These are phyloP conservation scores for Entomophthora muscae DNA, from an alignment of 371 early-diverging fungal genomes.

Conservation along the genomic window DNA sequence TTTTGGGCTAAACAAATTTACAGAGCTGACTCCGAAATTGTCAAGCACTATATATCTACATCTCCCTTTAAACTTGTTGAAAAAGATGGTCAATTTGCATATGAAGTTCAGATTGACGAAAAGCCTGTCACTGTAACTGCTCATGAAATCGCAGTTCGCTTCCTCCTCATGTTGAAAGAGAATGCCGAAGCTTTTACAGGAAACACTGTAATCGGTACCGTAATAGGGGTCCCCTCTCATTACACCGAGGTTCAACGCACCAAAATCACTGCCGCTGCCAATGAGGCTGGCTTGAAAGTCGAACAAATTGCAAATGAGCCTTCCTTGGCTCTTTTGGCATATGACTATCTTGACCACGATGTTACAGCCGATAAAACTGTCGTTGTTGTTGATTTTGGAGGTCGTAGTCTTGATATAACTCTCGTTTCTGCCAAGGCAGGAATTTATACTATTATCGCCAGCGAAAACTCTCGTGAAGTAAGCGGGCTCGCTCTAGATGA, in stretches of 20 bases:
- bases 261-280: constrained; percentile 63
- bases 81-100: constrained; percentile 50
- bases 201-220: constrained; percentile 59
- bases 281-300: constrained; percentile 77
- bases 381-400: constrained; percentile 96
- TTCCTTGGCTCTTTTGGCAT: constrained; percentile 91
- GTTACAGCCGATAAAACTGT: constrained; percentile 36
- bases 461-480: constrained; percentile 65
- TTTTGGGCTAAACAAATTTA: background rate
- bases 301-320: constrained; percentile 88
- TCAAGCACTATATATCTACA: constrained; percentile 20
- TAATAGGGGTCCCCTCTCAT: constrained; percentile 88
- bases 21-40: constrained; percentile 14
- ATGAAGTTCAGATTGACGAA: constrained; percentile 50
- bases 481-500: constrained; percentile 91
- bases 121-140: constrained; percentile 42
- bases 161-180: constrained; percentile 41
- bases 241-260: constrained; percentile 74
- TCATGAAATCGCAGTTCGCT: constrained; percentile 54
- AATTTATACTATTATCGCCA: constrained; percentile 68
- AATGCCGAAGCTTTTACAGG: constrained; percentile 83
- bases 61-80: constrained; percentile 41
- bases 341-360: constrained; percentile 48
- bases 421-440: constrained; percentile 77
- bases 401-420: constrained; percentile 84